Evolutionary conservation across 1,139 yeast species (phyloP).

Genomic region (Candida sp.): DNA sequence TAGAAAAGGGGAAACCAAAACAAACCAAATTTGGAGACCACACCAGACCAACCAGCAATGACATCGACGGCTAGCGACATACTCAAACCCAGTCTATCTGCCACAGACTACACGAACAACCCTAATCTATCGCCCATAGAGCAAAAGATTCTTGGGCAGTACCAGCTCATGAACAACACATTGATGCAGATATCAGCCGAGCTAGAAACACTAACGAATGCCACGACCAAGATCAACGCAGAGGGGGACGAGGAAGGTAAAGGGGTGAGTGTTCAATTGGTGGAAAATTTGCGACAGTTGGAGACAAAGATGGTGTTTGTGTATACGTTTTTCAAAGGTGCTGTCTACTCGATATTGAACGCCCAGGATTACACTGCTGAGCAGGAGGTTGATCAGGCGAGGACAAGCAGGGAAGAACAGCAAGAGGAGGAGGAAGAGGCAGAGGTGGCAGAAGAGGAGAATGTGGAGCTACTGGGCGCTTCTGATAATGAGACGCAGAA

Average conservation of each 20-base stretch:
- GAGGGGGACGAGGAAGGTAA: conserved; percentile 2
- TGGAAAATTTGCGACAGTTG: conserved; percentile 56
- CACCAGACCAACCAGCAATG: neutral
- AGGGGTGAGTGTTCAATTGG: conserved; percentile 30
- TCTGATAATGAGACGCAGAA: conserved; percentile 3
- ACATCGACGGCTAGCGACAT: neutral
- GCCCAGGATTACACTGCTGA: conserved; percentile 12
- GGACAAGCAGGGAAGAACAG: conserved; percentile 12
- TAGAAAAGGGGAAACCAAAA: neutral
- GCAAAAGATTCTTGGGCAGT: conserved; percentile 8
- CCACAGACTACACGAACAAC: conserved; percentile 4
- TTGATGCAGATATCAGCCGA: conserved; percentile 37
- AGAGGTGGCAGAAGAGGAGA: neutral
- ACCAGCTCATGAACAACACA: conserved; percentile 9
- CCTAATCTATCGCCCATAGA: conserved; percentile 6
- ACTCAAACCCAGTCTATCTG: neutral
- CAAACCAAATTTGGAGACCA: neutral
- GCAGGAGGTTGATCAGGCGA: conserved; percentile 15
- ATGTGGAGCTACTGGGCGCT: conserved; percentile 4
- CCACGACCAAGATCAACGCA: conserved; percentile 7
- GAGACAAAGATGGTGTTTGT: conserved; percentile 69
- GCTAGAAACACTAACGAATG: conserved; percentile 30
- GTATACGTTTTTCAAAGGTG: conserved; percentile 69
- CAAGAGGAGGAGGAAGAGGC: conserved; percentile 14
- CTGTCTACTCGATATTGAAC: conserved; percentile 60